Conservation (phyloP, 495 filamentous ascomycete species). For the Daldinia vernicosa region DNA sequence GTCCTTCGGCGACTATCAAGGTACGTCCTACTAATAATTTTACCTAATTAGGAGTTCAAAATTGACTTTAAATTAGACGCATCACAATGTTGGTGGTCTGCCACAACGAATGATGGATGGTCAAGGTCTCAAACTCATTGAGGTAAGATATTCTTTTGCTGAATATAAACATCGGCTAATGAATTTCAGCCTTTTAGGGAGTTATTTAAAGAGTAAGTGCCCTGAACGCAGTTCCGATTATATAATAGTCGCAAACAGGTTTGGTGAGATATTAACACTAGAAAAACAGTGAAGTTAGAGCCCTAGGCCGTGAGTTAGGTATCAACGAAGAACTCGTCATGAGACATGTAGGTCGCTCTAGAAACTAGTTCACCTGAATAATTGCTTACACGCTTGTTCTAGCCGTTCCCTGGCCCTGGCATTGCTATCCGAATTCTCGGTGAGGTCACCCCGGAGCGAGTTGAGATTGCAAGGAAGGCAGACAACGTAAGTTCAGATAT, state of each 20-base stretch:
- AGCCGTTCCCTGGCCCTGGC: constrained; percentile 66
- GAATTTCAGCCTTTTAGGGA: constrained; percentile 16
- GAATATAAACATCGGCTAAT: background rate
- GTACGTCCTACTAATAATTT: constrained; percentile 34
- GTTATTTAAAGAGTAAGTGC: constrained; percentile 42
- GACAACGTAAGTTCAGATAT: constrained; percentile 60
- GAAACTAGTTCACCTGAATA: background rate
- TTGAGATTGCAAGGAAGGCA: constrained; percentile 82
- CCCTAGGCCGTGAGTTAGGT: constrained; percentile 78
- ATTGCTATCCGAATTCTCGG: constrained; percentile 91
- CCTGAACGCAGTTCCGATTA: background rate
- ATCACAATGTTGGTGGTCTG: constrained; percentile 85
- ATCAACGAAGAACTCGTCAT: constrained; percentile 81
- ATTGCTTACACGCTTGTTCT: background rate
- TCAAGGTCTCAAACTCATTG: constrained; percentile 69
- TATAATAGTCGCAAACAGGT: background rate
- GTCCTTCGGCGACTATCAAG: constrained; percentile 83
- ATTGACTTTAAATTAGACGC: constrained; percentile 47
- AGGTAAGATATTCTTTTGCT: constrained; percentile 56
- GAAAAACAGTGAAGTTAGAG: constrained; percentile 86
- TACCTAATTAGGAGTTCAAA: background rate
- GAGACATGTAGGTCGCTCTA: constrained; percentile 72
- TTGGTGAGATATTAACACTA: background rate
- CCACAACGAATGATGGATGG: constrained; percentile 63
- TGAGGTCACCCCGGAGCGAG: constrained; percentile 81